These are phyloP conservation scores for Neopestalotiopsis sp. DNA, from an alignment of 2,329 filamentous ascomycete genomes.

Conservation along the genomic window DNA sequence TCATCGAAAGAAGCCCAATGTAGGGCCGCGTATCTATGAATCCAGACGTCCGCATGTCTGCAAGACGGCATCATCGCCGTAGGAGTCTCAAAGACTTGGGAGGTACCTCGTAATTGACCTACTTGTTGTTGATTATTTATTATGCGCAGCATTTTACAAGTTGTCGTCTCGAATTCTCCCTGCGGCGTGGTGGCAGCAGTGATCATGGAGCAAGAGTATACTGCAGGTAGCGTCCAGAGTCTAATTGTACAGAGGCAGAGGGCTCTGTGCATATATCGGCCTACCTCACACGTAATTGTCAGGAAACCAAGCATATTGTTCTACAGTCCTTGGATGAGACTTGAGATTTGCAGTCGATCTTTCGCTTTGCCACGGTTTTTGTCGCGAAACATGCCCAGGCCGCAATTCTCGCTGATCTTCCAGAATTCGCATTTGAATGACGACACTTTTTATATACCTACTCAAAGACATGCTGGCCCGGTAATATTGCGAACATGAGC, in stretches of 20 bases:
- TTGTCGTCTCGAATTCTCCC: too few species aligned
- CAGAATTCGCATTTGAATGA: neutral
- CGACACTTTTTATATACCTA: neutral
- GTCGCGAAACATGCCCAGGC: neutral
- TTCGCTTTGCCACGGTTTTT: neutral
- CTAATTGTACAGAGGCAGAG: too few species aligned
- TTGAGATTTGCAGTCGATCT: neutral
- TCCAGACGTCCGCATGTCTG: constrained; percentile 1
- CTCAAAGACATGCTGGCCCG: neutral
- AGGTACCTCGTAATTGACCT: neutral
- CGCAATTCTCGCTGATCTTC: neutral
- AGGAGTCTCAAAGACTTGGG: neutral
- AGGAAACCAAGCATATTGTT: neutral
- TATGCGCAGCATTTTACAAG: neutral
- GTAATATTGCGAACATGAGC: neutral
- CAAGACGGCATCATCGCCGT: constrained; percentile 1
- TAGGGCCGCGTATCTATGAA: constrained; percentile 9
- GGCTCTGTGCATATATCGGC: neutral
- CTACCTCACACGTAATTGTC: neutral
- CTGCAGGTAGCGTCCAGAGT: too few species aligned
- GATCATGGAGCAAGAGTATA: too few species aligned
- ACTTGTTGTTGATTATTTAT: neutral
- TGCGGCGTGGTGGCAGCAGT: too few species aligned
- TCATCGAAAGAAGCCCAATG: constrained; percentile 14
- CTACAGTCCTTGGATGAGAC: neutral